Conservation (phyloP, 176 grass and related monocot species). For the Elymus sibiricus region DNA sequence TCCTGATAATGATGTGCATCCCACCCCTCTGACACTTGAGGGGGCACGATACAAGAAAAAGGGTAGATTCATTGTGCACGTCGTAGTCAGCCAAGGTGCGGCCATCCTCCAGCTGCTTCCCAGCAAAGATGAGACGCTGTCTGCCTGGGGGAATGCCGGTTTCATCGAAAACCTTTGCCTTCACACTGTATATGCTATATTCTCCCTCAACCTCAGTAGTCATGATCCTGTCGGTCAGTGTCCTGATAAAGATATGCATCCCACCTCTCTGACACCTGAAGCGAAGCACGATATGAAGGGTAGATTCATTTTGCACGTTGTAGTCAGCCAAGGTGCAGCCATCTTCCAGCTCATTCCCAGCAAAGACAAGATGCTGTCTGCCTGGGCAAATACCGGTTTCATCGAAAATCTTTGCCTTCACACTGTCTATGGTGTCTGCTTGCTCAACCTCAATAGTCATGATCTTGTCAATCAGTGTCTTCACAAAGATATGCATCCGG, state of each 20-base stretch:
- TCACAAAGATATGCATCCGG: background rate
- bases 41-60: background rate
- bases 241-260: background rate
- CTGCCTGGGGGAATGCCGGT: background rate
- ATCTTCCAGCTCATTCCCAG: background rate
- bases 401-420: background rate
- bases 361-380: background rate
- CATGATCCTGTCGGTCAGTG: background rate
- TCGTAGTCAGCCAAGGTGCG: too few species aligned
- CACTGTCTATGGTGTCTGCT: background rate
- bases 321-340: background rate
- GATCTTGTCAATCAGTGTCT: background rate
- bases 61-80: too few species aligned
- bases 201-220: background rate
- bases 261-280: background rate
- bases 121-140: background rate
- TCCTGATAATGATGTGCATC: background rate
- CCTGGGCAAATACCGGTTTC: background rate
- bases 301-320: too few species aligned
- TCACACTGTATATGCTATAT: background rate
- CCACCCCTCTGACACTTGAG: background rate
- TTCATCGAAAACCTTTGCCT: background rate
- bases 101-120: too few species aligned
- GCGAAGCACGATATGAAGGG: background rate
- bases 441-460: background rate